A percentile compares a stretch with the other conserved stretches of the same genome.
Evolutionary conservation across 1,284 basidiomycete species (phyloP).

Genomic region (Wolfiporia cocos): DNA sequence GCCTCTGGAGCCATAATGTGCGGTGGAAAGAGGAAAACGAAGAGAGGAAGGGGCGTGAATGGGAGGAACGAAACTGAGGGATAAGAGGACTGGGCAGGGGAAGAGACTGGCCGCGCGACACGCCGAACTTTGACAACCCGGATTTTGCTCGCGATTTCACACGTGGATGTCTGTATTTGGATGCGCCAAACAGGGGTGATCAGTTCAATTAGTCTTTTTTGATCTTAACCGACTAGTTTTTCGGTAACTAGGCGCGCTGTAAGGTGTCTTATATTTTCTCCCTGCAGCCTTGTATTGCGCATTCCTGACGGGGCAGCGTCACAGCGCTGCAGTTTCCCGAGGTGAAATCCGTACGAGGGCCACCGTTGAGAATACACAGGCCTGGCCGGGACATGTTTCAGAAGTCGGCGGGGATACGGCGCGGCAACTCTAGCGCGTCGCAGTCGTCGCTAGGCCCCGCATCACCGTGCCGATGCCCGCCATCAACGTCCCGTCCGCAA

Average conservation of each 20-base stretch:
- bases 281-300: background rate
- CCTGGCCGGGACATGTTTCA: too few species aligned
- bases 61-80: constrained; percentile 12
- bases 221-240: constrained; percentile 8
- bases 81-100: constrained; percentile 15
- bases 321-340: too few species aligned
- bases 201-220: constrained; percentile 17
- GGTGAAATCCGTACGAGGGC: too few species aligned
- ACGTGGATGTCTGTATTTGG: constrained; percentile 13
- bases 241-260: constrained; percentile 1
- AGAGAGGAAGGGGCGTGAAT: constrained; percentile 9
- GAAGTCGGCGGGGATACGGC: too few species aligned
- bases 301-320: too few species aligned
- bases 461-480: background rate
- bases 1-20: constrained; percentile 35
- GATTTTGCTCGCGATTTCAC: constrained; percentile 17
- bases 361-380: too few species aligned
- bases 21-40: constrained; percentile 11
- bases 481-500: background rate
- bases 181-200: constrained; percentile 19
- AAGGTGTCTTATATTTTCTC: background rate
- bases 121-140: constrained; percentile 17
- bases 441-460: too few species aligned
- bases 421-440: too few species aligned
- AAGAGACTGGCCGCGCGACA: constrained; percentile 22